Evolutionary conservation across 176 grass and related monocot genomes (phyloP), one percentile per base, ranked within the genome.

Genomic region (Eragrostis curvula): DNA sequence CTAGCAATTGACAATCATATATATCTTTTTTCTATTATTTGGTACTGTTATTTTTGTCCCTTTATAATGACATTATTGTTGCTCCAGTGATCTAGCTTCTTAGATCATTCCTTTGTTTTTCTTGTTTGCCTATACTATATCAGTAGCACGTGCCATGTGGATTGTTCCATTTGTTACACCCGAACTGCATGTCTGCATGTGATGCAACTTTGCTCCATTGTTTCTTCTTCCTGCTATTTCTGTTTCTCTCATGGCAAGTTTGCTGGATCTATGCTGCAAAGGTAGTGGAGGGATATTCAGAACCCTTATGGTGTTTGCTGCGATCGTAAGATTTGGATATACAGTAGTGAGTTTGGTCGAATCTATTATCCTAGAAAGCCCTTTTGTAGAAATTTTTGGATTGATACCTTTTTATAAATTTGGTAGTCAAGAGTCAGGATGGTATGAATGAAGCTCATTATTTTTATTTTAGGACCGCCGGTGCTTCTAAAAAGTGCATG

Each of bases 401-500:
- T 15, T 56, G 45, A 78, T 73, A 39, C 40, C 49, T 72, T 86
- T 82, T 86, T 86, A 78, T 83, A n/a, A n/a, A 83, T 58, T 67
- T 66, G 36, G 59, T 20, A 64, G 25, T 47, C 75, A 79, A 28
- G 28, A 66, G 60, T 18, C 29, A 21, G 18, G 73, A 28, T 79
- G 59, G 51, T 2, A 73, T 83, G 68, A 62, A 83, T 90, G 79
- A 67, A 51, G 27, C 74, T 88, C 53, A 72, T 67, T 90, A 50
- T 86, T 90, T 68, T 90, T 86, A 86, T 64, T 83, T 86, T 90
- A 86, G 84, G 66, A 80, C 75, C 67, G 12, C 83, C 58, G 44
- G 73, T 85, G 78, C 68, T 69, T 17, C 70, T 81, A 74, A 90
- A 90, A 89, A 89, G 66, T 86, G 74, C 21, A 81, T 81, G 85